Evolutionary conservation across 495 filamentous ascomycete species (phyloP), one percentile per base, ranked within the genome.

Genomic region (Hyaloscypha finlandica): DNA sequence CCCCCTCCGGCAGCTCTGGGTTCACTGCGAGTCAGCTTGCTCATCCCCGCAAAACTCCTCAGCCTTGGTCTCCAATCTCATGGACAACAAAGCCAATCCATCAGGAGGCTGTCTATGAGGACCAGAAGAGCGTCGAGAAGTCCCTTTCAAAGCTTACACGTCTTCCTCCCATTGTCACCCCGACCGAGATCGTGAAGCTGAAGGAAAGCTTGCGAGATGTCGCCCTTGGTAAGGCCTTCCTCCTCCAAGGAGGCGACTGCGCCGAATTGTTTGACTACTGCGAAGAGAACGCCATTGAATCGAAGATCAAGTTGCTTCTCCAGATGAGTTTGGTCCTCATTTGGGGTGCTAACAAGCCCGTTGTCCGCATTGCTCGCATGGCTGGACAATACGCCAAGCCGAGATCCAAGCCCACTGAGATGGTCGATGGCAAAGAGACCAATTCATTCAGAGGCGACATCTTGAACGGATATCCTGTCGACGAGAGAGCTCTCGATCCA

Each of bases 231-330:
- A 92, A 97, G 64, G 92, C 94, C 14, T 97, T 99, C 75, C 86
- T 99, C 12, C 85, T 99, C 14, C 95, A 99, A 81, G 95, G 95
- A 61, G 95, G 93, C 61, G 95, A 99, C 79, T 99, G 95, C 73
- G 95, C 95, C 6, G 95, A 99, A 80, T 82, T 99, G 6, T 99
- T 99, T 73, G 92, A 94, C 78, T 99, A 99, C 83, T 99, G 95
- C 77, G 88, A 92, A 72, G 89, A 92, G 74, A 81, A 84, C 39
- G 90, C 90, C 71, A 97, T 99, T 70, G 92, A 97, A 74, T 89
- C 92, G 33, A 98, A 97, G 81, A 92, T 97, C 77, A 98, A 98
- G 78, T 86, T 98, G 12, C 83, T 97, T 16, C 83, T 98, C 45
- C 94, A 98, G 80, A 97, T 98, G 94, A 94, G 90, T 71, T 78